A percentile compares a stretch with the other conserved stretches of the same genome.
Evolutionary conservation across 2,329 filamentous ascomycete species (phyloP).

Genomic region (Pezicula rhizophila): DNA sequence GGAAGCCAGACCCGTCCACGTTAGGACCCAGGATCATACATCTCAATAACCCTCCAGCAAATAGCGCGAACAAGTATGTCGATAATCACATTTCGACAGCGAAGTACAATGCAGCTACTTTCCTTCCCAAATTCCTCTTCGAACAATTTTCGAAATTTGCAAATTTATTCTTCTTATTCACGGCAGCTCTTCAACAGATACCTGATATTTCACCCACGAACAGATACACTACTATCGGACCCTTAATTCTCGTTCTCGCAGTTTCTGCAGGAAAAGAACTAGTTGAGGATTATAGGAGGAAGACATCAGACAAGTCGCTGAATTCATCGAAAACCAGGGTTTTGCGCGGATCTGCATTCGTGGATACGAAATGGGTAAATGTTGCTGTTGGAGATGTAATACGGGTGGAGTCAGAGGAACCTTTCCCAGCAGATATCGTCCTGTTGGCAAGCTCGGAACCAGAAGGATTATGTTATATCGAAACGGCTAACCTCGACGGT

Average conservation of each 20-base stretch:
- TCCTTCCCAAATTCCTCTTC: constrained; percentile 92
- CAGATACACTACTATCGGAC: constrained; percentile 90
- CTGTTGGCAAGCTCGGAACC: constrained; percentile 92
- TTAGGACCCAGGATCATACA: constrained; percentile 89
- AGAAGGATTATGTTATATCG: constrained; percentile 96
- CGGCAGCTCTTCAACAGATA: constrained; percentile 88
- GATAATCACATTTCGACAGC: constrained; percentile 97
- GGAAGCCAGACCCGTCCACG: constrained; percentile 82
- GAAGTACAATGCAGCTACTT: constrained; percentile 92
- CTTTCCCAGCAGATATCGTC: constrained; percentile 90
- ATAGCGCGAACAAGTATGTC: constrained; percentile 81
- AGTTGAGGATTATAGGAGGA: constrained; percentile 88
- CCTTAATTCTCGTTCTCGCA: constrained; percentile 80
- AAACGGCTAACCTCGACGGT: constrained; percentile 94
- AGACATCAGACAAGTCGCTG: constrained; percentile 76
- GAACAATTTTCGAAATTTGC: constrained; percentile 99
- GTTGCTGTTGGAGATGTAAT: constrained; percentile 89
- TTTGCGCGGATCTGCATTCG: constrained; percentile 75
- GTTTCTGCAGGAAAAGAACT: constrained; percentile 96
- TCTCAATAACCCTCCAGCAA: constrained; percentile 93
- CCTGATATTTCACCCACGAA: constrained; percentile 93
- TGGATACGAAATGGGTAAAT: constrained; percentile 89
- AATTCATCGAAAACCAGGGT: constrained; percentile 85
- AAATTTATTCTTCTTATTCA: constrained; percentile 99
- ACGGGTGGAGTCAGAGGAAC: constrained; percentile 87